These are phyloP conservation scores for Sporothrix pseudoabietina DNA, from an alignment of 2,329 filamentous ascomycete genomes.

Conservation along the genomic window DNA sequence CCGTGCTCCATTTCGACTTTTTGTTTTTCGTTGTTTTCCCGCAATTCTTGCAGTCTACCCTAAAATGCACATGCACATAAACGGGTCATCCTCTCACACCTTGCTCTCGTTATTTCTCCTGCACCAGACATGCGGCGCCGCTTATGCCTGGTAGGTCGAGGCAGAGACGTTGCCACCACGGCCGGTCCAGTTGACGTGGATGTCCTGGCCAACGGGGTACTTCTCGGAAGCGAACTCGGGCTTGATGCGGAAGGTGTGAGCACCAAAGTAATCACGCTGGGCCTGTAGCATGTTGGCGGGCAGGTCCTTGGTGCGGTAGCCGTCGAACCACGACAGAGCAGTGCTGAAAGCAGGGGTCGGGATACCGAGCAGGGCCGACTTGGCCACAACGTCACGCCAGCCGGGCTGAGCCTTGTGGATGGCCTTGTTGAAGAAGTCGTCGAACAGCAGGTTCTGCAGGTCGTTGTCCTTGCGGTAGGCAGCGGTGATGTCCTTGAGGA, in stretches of 20 bases:
- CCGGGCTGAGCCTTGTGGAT: slow-evolving; percentile 94
- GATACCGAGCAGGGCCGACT: slow-evolving; percentile 91
- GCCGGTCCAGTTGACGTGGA: slow-evolving; percentile 99
- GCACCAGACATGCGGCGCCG: neutral
- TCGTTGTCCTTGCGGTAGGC: slow-evolving; percentile 94
- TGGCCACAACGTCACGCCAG: slow-evolving; percentile 89
- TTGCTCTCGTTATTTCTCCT: neutral
- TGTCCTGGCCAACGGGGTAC: slow-evolving; percentile 83
- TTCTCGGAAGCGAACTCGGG: slow-evolving; percentile 74
- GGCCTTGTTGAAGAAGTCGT: slow-evolving; percentile 99
- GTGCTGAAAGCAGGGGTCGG: slow-evolving; percentile 96
- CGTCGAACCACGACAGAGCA: slow-evolving; percentile 97
- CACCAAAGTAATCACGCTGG: slow-evolving; percentile 99
- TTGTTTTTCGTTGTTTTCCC: slow-evolving; percentile 11
- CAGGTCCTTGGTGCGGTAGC: slow-evolving; percentile 94
- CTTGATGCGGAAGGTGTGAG: slow-evolving; percentile 88
- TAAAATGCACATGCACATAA: slow-evolving; percentile 25
- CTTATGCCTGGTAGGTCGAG: slow-evolving; percentile 93
- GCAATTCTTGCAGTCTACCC: slow-evolving; percentile 20
- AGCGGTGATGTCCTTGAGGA: slow-evolving; percentile 98
- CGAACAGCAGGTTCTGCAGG: slow-evolving; percentile 96
- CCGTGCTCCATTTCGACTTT: slow-evolving; percentile 9
- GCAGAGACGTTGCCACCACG: slow-evolving; percentile 96
- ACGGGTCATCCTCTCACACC: neutral
- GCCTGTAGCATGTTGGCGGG: slow-evolving; percentile 98